Evolutionary conservation across 2,329 filamentous ascomycete genomes (phyloP), one percentile per base, ranked within the genome.

Genomic region (Fusarium miscanthi): DNA sequence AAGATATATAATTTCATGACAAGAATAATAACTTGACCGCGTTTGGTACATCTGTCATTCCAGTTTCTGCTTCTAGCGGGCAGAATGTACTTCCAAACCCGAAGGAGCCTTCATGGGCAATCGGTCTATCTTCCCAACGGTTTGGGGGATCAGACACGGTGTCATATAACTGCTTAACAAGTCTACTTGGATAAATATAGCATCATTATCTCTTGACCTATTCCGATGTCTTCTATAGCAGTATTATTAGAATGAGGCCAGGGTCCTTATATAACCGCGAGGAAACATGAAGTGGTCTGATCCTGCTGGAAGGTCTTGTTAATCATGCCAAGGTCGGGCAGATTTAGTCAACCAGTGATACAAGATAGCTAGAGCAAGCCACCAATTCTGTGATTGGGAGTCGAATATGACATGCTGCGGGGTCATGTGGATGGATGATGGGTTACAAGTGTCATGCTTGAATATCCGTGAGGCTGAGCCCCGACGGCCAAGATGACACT

Each of bases 171-270:
- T 30, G 25, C 12, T 21, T 30, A 11, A 30, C 19, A 16, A 30
- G 19, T 16, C 13, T 46, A 30, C 27, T 16, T 2, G 13, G 19
- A 46, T 46, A n/a, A 46, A 16, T 30, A 30, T 30, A 46, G 25
- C 4, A 3, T 10, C 13, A 16, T 21, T 5, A 5, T 6, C 19
- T 21, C 19, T 8, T 46, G 6, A 0, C 10, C 13, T 10, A 16
- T 46, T 46, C 12, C 25, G 13, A 4, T 21, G 16, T n/a, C 13
- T 21, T n/a, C 19, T 7, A 46, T 25, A 3, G 19, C 43, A 30
- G 13, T 46, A 10, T 46, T 30, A 16, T n/a, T 30, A n/a, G 43
- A 46, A 30, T 30, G 13, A 6, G 21, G 8, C 19, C 8, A 46
- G 25, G 19, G 25, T n/a, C 13, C 25, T 46, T n/a, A 19, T 16